phyloP scores from a whole-genome alignment of 768 basidiomycete species.

The Amanita muscaria region DNA sequence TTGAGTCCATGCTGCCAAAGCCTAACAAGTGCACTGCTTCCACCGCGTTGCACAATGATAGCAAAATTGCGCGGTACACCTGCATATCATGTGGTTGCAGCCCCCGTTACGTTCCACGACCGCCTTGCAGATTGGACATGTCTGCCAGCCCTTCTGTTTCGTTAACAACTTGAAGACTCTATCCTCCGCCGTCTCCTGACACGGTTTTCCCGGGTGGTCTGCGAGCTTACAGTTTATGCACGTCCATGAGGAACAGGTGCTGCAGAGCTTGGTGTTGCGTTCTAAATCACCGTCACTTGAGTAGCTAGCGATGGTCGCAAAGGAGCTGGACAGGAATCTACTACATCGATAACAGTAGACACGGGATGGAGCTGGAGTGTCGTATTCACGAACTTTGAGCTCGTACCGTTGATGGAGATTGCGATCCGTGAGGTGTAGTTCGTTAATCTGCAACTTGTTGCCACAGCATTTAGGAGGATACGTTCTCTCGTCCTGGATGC shows the following conservation, averaged over 20 bases:
- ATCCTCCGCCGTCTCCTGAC: conserved; percentile 19
- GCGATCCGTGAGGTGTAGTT: conserved; percentile 5
- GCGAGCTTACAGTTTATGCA: conserved; percentile 34
- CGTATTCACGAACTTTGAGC: background rate
- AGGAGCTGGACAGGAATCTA: conserved; percentile 1
- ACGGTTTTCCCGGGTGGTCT: conserved; percentile 32
- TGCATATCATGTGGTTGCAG: conserved; percentile 61
- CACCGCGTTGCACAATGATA: conserved; percentile 54
- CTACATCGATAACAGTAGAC: conserved; percentile 4
- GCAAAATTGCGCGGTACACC: conserved; percentile 51
- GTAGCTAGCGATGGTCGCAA: too few relatives aligned
- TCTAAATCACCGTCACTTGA: too few relatives aligned
- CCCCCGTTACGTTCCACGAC: conserved; percentile 52
- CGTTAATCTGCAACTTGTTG: conserved; percentile 11
- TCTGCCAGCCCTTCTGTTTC: conserved; percentile 42
- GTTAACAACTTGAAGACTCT: conserved; percentile 33
- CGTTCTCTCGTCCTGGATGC: conserved; percentile 41
- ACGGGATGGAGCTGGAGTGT: conserved; percentile 2
- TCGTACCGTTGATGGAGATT: background rate
- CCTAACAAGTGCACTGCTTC: conserved; percentile 56
- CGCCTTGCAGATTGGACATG: conserved; percentile 48
- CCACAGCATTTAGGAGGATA: conserved; percentile 45
- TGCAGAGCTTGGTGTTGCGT: background rate
- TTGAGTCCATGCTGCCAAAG: too few relatives aligned
- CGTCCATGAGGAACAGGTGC: background rate